Evolutionary conservation across 805 yeast species (phyloP).

Genomic region (Lipomyces starkeyi): DNA sequence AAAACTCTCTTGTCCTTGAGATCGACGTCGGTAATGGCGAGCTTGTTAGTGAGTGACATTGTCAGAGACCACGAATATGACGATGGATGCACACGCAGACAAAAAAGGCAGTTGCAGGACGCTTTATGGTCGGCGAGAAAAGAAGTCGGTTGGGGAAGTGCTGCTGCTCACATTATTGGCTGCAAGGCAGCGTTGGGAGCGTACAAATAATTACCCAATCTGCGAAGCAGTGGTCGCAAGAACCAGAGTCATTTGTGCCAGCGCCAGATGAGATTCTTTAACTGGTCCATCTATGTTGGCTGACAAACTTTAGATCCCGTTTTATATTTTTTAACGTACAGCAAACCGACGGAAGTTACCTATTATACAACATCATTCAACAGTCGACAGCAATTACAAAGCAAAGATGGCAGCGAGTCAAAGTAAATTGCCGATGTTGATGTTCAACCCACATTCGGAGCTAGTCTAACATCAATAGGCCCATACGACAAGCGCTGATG

Average conservation of each 20-base stretch:
- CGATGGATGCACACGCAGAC: not conserved
- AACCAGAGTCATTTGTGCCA: too few relatives aligned
- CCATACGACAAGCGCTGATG: conserved; percentile 11
- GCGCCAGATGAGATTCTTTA: too few relatives aligned
- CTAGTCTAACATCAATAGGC: conserved; percentile 10
- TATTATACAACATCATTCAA: not conserved
- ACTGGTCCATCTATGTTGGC: too few relatives aligned
- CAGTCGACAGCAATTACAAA: not conserved
- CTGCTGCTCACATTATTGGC: not conserved
- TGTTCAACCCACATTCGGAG: not conserved
- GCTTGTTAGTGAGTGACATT: conserved; percentile 94
- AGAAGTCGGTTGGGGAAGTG: not conserved
- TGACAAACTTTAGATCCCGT: not conserved
- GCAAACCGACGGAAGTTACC: not conserved
- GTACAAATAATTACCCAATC: too few relatives aligned
- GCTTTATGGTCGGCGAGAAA: not conserved
- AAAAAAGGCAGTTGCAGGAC: not conserved
- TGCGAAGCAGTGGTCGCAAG: too few relatives aligned
- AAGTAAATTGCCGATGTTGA: not conserved
- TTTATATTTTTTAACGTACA: not conserved
- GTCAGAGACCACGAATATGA: conserved; percentile 6
- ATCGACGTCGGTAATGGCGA: conserved; percentile 89
- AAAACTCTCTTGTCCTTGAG: conserved; percentile 93
- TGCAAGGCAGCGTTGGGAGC: too few relatives aligned
- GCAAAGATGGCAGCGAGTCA: too few relatives aligned